Conservation (phyloP, 495 filamentous ascomycete species). For the Delitschia confertaspora region DNA sequence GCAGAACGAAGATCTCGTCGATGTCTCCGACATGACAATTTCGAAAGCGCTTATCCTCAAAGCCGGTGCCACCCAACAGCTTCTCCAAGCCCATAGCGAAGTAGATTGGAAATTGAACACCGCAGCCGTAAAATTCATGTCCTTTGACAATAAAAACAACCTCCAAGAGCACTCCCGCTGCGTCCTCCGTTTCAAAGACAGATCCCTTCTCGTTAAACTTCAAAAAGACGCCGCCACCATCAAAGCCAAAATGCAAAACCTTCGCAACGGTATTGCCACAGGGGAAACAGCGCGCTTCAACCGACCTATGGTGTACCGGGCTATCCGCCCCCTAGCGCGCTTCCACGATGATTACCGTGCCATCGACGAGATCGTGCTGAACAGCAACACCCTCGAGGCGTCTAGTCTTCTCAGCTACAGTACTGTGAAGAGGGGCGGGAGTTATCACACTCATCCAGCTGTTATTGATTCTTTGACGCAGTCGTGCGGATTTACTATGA, state of each 20-base stretch:
- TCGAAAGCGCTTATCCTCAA: background rate
- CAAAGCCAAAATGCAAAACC: slow-evolving; percentile 8
- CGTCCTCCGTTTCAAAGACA: background rate
- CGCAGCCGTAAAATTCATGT: background rate
- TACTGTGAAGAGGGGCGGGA: background rate
- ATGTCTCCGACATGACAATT: slow-evolving; percentile 14
- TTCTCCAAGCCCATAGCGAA: slow-evolving; percentile 35
- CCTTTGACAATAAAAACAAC: background rate
- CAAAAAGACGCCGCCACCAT: background rate
- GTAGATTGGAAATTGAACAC: background rate
- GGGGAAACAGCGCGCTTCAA: slow-evolving; percentile 37
- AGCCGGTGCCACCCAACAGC: background rate
- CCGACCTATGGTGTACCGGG: slow-evolving; percentile 62
- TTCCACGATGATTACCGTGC: slow-evolving; percentile 58
- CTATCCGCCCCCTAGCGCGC: slow-evolving; percentile 59
- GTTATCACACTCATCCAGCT: background rate
- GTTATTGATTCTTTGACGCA: background rate
- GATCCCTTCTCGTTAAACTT: background rate
- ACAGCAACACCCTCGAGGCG: background rate
- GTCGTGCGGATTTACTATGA: background rate
- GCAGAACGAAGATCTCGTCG: background rate
- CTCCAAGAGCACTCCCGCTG: background rate
- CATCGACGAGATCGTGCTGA: slow-evolving; percentile 60
- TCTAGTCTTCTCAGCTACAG: background rate
- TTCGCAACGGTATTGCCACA: slow-evolving; percentile 29